A percentile compares a stretch with the other conserved stretches of the same genome.
Conservation (phyloP, 768 basidiomycete species). For the Mycena vitilis region DNA sequence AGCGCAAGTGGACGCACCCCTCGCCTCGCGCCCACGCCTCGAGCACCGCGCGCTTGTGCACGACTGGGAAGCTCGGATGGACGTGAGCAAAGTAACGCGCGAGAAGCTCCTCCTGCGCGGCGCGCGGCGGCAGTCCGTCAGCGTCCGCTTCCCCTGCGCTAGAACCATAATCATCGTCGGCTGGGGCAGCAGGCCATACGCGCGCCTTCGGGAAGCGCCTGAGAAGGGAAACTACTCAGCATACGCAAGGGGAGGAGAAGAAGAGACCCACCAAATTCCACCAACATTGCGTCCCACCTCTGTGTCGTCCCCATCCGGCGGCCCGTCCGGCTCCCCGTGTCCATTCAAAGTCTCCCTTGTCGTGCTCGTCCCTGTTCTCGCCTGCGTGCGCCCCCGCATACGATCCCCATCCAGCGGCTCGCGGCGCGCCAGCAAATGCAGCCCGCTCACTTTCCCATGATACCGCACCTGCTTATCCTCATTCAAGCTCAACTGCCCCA, state of each 20-base stretch:
- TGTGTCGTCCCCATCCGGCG: conserved; percentile 56
- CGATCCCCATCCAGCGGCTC: neutral
- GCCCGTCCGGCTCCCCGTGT: neutral
- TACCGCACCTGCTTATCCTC: conserved; percentile 89
- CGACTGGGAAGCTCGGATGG: conserved; percentile 81
- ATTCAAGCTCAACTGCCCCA: conserved; percentile 89
- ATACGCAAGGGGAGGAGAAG: conserved; percentile 9
- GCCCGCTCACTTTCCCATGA: conserved; percentile 86
- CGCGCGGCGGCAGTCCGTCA: conserved; percentile 63
- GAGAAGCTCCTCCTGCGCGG: conserved; percentile 75
- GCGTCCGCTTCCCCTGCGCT: conserved; percentile 52
- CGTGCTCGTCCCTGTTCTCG: conserved; percentile 55
- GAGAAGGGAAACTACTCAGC: conserved; percentile 28
- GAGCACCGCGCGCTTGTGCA: conserved; percentile 78
- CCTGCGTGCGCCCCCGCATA: neutral
- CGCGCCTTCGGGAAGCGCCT: conserved; percentile 89
- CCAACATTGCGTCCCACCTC: conserved; percentile 76
- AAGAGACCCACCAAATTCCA: conserved; percentile 73
- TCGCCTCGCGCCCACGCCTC: conserved; percentile 57
- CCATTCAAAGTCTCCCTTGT: conserved; percentile 48
- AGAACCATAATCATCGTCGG: conserved; percentile 38
- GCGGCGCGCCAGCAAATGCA: conserved; percentile 66
- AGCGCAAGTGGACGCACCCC: conserved; percentile 42
- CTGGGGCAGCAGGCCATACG: conserved; percentile 82
- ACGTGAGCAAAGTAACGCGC: conserved; percentile 86